Conservation (phyloP, 108 stramenopile genomes). For the Chaetoceros muelleri region DNA sequence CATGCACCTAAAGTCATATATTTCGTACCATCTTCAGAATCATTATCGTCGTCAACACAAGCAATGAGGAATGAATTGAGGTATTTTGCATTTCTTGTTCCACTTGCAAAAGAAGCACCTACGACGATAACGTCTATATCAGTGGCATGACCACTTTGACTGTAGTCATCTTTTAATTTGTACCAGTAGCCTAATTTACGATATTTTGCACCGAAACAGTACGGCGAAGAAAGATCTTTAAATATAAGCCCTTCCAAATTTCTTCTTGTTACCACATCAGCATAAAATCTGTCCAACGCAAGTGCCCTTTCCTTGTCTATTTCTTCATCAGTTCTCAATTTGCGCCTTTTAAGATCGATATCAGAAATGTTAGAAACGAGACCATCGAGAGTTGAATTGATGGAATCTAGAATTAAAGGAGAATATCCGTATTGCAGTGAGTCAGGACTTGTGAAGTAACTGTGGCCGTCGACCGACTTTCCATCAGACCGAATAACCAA, state of each 20-base stretch:
- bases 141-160: constrained; percentile 12
- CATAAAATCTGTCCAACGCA: constrained; percentile 48
- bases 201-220: constrained; percentile 37
- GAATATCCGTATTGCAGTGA: constrained; percentile 24
- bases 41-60: constrained; percentile 41
- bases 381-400: constrained; percentile 11
- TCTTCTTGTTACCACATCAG: constrained; percentile 44
- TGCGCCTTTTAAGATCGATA: constrained; percentile 19
- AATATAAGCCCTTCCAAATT: constrained; percentile 66
- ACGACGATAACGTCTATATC: constrained; percentile 64
- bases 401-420: constrained; percentile 41
- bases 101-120: constrained; percentile 36
- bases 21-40: constrained; percentile 12
- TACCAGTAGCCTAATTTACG: constrained; percentile 55
- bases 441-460: constrained; percentile 39
- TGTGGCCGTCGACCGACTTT: constrained; percentile 29
- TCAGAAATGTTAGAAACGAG: constrained; percentile 2
- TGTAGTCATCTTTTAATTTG: constrained; percentile 59
- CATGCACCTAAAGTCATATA: constrained; percentile 53
- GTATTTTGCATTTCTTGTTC: constrained; percentile 27
- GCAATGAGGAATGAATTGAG: constrained; percentile 50
- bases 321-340: constrained; percentile 29
- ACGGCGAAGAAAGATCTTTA: constrained; percentile 72
- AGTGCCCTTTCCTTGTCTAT: constrained; percentile 45
- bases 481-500: constrained; percentile 65